Evolutionary conservation across 2,329 filamentous ascomycete species (phyloP), one percentile per base, ranked within the genome.

Genomic region (Pyricularia pennisetigena): DNA sequence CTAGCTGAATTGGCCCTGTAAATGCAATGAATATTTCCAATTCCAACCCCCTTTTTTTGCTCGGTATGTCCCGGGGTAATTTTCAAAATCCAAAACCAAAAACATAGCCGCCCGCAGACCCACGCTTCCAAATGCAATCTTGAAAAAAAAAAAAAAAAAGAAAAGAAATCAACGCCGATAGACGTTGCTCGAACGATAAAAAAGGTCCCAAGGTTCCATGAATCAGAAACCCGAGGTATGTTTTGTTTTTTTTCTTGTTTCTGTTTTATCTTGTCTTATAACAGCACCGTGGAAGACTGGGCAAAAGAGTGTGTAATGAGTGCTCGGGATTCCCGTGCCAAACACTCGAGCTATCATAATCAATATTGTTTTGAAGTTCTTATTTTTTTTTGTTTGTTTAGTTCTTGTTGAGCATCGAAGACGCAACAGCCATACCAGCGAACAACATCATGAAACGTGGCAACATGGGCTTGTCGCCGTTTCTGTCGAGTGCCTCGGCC

Each of bases 401-500:
- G 8, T 64, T 26, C 64, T 68, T 68, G 61, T 71, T 68, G 8
- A 74, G 69, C 65, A 74, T 69, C 66, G 73, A 71, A 29, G 74
- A 73, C 2, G 73, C 68, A 57, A 75, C 68, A 3, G 72, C 71
- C 71, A 74, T 67, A 29, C 75, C 73, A 4, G 75, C 75, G 70
- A 77, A 71, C 64, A 76, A 61, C 71, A 75, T 71, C 70, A 76
- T 72, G 66, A 78, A 71, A 23, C 72, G 68, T 0, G 74, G 73
- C 32, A 77, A 68, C 68, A 73, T 68, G 24, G 35, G 63, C 57
- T 41, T 57, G 14, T 29, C 64, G 4, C 57, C 57, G 7, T 49
- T n/a, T 35, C 30, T 64, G 35, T 24, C 64, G 14, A 35, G 26
- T 24, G 64, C 35, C 4, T n/a, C 29, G 62, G 35, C 30, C 10